These are phyloP conservation scores for Leucogyrophana mollusca DNA, from an alignment of 768 basidiomycete species.

Conservation along the genomic window DNA sequence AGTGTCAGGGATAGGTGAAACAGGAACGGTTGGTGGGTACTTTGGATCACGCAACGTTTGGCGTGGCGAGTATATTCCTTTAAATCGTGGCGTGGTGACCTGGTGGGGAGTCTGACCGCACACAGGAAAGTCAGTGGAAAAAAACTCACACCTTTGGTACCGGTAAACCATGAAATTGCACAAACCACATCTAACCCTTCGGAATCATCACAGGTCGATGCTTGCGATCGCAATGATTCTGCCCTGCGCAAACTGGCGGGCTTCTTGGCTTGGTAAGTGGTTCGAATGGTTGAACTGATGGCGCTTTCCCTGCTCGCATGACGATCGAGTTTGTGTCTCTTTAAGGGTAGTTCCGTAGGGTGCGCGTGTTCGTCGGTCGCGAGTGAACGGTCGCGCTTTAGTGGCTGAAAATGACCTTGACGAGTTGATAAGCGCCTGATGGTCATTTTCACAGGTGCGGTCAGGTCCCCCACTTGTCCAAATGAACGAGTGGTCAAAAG, in stretches of 20 bases:
- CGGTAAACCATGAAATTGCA: background rate
- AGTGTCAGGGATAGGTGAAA: conserved; percentile 23
- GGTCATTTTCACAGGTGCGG: no score
- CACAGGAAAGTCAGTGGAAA: background rate
- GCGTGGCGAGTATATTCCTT: conserved; percentile 1
- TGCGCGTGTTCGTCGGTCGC: no score
- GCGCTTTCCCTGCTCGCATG: background rate
- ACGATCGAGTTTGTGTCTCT: conserved; percentile 17
- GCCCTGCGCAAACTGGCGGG: conserved; percentile 44
- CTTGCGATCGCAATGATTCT: conserved; percentile 34
- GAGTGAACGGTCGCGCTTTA: no score
- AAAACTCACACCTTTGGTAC: background rate
- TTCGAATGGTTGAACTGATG: background rate
- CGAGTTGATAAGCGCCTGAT: no score
- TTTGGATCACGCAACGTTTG: background rate
- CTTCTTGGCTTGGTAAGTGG: conserved; percentile 22
- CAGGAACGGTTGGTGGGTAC: conserved; percentile 21
- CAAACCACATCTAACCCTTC: conserved; percentile 13
- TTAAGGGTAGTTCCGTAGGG: conserved; percentile 2
- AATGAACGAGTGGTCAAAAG: no score
- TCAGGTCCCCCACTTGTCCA: no score
- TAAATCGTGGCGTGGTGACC: no score
- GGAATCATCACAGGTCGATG: conserved; percentile 11
- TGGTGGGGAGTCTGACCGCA: background rate
- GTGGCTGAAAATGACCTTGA: no score